These are phyloP conservation scores for Parsonsia alboflavescens DNA, from an alignment of 257 asterid genomes.

Conservation along the genomic window DNA sequence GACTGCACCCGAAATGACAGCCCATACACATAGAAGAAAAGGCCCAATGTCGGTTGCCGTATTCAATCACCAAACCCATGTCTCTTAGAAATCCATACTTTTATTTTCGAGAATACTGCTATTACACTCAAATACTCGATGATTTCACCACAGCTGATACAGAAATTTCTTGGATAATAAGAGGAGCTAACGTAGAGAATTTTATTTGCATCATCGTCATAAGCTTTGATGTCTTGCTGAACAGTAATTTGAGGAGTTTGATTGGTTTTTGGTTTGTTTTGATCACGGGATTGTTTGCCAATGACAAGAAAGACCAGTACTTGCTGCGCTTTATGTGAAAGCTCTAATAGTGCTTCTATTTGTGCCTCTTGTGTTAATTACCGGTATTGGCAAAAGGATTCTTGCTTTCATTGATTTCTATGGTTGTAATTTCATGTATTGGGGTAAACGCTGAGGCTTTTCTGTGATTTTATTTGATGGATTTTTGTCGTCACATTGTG, in stretches of 20 bases:
- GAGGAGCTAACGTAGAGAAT: background rate
- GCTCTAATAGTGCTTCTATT: conserved; percentile 74
- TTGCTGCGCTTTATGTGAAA: conserved; percentile 78
- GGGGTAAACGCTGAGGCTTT: background rate
- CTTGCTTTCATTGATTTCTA: background rate
- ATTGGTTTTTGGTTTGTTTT: background rate
- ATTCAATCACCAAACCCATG: background rate
- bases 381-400: conserved; percentile 34
- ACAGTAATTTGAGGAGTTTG: background rate
- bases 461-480: background rate
- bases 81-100: background rate
- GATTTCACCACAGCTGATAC: background rate
- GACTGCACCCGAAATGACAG: too few species aligned
- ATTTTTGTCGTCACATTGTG: conserved; percentile 6
- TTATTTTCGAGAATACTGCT: background rate
- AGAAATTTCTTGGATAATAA: too few species aligned
- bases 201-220: background rate
- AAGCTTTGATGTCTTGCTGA: background rate
- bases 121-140: background rate
- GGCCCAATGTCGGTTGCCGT: background rate
- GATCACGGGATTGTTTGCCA: background rate
- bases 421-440: background rate
- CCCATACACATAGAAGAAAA: too few species aligned
- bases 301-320: conserved; percentile 45
- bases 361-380: conserved; percentile 79